These are phyloP conservation scores for Saccharomyces hybrid DNA, from an alignment of 1,139 yeast genomes.

Conservation along the genomic window DNA sequence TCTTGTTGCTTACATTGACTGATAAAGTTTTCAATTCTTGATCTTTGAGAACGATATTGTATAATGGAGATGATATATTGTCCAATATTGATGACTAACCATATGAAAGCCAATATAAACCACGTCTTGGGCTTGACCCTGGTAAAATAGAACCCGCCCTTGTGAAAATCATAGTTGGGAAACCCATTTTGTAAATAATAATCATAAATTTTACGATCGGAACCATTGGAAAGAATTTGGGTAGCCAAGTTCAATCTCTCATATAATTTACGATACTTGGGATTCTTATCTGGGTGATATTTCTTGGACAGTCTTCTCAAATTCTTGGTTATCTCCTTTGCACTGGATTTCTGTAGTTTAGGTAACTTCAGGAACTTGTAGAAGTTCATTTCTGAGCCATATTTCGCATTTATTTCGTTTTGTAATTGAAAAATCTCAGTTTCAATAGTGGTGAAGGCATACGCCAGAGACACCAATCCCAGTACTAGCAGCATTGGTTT, in stretches of 20 bases:
- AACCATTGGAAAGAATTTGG: constrained; percentile 58
- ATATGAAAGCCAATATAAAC: constrained; percentile 45
- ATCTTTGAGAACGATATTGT: constrained; percentile 52
- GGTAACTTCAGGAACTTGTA: constrained; percentile 61
- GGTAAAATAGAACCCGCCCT: constrained; percentile 36
- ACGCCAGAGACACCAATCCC: constrained; percentile 15
- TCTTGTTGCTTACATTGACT: constrained; percentile 49
- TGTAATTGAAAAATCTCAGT: constrained; percentile 74
- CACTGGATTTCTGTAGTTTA: constrained; percentile 37
- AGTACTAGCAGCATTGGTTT: constrained; percentile 5
- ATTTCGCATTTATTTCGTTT: constrained; percentile 54
- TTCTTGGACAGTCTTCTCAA: constrained; percentile 62
- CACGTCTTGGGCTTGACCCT: constrained; percentile 36
- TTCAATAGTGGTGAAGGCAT: constrained; percentile 46
- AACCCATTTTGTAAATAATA: constrained; percentile 78
- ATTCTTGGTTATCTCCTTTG: constrained; percentile 64
- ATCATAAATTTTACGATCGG: constrained; percentile 69
- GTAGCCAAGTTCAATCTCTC: constrained; percentile 70
- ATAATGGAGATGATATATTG: constrained; percentile 54
- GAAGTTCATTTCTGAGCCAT: constrained; percentile 58
- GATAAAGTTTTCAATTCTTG: constrained; percentile 48
- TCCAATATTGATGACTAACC: constrained; percentile 45
- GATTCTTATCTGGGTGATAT: constrained; percentile 77
- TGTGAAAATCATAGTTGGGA: constrained; percentile 70
- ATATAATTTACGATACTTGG: constrained; percentile 40